Evolutionary conservation across 441 rosid genomes (phyloP).

Genomic region (Pelargonium cotyledonis): DNA sequence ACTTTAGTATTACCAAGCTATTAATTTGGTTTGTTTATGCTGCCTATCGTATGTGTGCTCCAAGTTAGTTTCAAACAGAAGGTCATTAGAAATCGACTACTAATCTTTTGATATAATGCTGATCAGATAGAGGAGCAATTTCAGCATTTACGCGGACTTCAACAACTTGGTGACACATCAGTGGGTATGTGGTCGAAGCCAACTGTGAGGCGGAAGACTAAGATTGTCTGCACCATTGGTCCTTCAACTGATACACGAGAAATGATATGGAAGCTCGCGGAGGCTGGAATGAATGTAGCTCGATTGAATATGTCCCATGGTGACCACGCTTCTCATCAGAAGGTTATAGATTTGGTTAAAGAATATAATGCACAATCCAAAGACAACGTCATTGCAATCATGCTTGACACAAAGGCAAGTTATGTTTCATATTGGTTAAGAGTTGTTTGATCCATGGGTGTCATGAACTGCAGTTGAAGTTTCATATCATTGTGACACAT

Average conservation of each 20-base stretch:
- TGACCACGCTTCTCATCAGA: slow-evolving; percentile 91
- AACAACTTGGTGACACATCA: slow-evolving; percentile 53
- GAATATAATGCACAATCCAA: slow-evolving; percentile 85
- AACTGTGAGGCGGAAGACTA: slow-evolving; percentile 71
- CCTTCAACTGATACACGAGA: slow-evolving; percentile 81
- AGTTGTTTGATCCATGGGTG: background rate
- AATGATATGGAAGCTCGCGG: slow-evolving; percentile 80
- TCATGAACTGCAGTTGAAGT: background rate
- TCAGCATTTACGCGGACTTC: slow-evolving; percentile 41
- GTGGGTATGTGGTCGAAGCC: slow-evolving; percentile 80
- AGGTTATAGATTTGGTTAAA: slow-evolving; percentile 89
- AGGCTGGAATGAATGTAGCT: slow-evolving; percentile 97
- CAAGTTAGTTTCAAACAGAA: background rate
- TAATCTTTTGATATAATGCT: slow-evolving; percentile 11
- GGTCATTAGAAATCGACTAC: background rate
- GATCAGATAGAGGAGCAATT: slow-evolving; percentile 47
- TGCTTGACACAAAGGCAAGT: slow-evolving; percentile 92
- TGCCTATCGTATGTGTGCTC: background rate
- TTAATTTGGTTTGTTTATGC: background rate
- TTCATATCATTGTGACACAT: background rate
- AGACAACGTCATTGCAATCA: slow-evolving; percentile 87
- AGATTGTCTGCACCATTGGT: slow-evolving; percentile 93
- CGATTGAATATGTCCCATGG: slow-evolving; percentile 98
- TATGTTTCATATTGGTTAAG: slow-evolving; percentile 14
- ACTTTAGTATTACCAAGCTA: background rate